Conservation (phyloP, 257 asterid genomes). For the Thymus quinquecostatus region DNA sequence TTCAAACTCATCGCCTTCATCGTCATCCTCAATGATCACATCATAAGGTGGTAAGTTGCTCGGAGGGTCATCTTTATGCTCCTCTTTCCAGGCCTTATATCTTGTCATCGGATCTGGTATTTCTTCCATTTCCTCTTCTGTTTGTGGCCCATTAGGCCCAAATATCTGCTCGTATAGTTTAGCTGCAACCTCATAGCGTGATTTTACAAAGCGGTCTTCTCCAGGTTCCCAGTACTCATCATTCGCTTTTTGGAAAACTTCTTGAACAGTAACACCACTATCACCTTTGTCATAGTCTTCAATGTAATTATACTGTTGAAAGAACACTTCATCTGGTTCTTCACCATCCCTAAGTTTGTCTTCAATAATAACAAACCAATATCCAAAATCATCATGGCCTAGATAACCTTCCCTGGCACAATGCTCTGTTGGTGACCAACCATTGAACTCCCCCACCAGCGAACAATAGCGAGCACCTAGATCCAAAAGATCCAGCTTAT, state of each 20-base stretch:
- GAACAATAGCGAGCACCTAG: constrained; percentile 99
- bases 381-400: constrained; percentile 96
- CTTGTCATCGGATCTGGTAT: constrained; percentile 82
- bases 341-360: constrained; percentile 88
- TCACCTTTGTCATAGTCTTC: constrained; percentile 96
- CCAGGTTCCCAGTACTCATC: constrained; percentile 99
- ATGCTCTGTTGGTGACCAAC: constrained; percentile 92
- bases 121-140: constrained; percentile 91
- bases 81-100: constrained; percentile 91
- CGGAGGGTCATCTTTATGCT: constrained; percentile 86
- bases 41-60: constrained; percentile 84
- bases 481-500: constrained; percentile 30
- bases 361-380: constrained; percentile 92
- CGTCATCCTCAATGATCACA: constrained; percentile 74
- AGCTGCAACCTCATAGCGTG: constrained; percentile 74
- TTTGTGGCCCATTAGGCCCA: constrained; percentile 98
- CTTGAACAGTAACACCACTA: constrained; percentile 73
- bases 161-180: constrained; percentile 90
- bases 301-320: constrained; percentile 85
- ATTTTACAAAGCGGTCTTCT: constrained; percentile 80
- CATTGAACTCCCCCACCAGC: constrained; percentile 82
- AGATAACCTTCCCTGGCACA: constrained; percentile 89
- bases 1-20: constrained; percentile 55
- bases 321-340: constrained; percentile 82
- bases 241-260: constrained; percentile 70